Conservation (phyloP, 192 early-diverging fungal genomes). For the Gigaspora rosea region DNA sequence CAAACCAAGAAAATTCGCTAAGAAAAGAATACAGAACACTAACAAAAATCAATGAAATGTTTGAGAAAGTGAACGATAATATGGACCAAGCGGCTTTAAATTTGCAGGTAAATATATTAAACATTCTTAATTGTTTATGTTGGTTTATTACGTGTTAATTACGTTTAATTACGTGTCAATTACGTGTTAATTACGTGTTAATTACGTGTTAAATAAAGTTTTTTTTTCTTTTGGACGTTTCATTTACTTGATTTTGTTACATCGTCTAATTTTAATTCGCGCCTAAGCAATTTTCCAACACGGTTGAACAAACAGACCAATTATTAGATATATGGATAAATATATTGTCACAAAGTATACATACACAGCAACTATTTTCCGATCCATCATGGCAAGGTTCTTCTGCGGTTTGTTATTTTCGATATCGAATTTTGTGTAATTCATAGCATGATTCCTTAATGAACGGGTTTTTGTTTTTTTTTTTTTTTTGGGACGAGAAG, state of each 20-base stretch:
- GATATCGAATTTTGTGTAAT: background rate
- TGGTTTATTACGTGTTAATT: too few relatives aligned
- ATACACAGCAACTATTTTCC: constrained; percentile 36
- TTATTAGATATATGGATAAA: constrained; percentile 48
- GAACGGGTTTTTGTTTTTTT: too few relatives aligned
- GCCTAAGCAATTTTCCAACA: constrained; percentile 35
- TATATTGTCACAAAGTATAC: constrained; percentile 40
- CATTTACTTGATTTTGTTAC: background rate
- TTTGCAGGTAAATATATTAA: constrained; percentile 14
- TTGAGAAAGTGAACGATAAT: constrained; percentile 22
- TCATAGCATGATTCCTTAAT: background rate
- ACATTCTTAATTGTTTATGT: background rate
- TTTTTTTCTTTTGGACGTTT: background rate
- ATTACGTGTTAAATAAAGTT: background rate
- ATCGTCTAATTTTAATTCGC: background rate
- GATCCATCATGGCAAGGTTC: too few relatives aligned
- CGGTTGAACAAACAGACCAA: constrained; percentile 44
- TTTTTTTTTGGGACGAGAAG: background rate
- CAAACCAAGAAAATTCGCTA: too few relatives aligned
- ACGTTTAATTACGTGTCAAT: too few relatives aligned
- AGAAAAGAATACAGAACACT: too few relatives aligned
- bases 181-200: too few relatives aligned
- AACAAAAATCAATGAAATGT: background rate
- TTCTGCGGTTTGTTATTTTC: constrained; percentile 32
- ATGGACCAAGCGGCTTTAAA: constrained; percentile 7